phyloP scores from a whole-genome alignment of 768 basidiomycete species.

The Collybia sordida region DNA sequence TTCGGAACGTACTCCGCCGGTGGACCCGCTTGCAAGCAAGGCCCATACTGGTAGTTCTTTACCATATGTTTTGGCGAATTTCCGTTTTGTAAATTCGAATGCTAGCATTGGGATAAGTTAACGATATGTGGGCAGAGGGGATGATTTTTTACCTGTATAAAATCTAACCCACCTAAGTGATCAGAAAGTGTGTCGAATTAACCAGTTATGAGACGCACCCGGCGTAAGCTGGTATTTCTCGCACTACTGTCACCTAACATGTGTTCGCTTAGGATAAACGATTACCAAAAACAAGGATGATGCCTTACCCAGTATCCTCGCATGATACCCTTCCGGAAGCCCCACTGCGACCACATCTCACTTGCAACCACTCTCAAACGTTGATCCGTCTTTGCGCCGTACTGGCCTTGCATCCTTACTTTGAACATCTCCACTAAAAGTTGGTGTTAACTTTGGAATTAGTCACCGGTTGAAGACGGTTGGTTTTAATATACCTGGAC shows the following conservation, averaged over 20 bases:
- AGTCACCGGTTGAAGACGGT: background rate
- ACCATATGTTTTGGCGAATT: slow-evolving; percentile 65
- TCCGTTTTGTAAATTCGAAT: slow-evolving; percentile 88
- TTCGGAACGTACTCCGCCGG: slow-evolving; percentile 64
- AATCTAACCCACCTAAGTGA: slow-evolving; percentile 42
- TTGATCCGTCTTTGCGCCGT: slow-evolving; percentile 80
- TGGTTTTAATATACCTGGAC: slow-evolving; percentile 61
- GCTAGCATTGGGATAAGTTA: slow-evolving; percentile 35
- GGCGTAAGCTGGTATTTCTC: slow-evolving; percentile 97
- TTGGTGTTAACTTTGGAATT: background rate
- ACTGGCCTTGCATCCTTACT: slow-evolving; percentile 96
- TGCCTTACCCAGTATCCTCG: slow-evolving; percentile 88
- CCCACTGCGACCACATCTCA: slow-evolving; percentile 89
- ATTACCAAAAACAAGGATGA: background rate
- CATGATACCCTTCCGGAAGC: slow-evolving; percentile 89
- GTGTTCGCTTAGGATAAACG: background rate
- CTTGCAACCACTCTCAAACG: slow-evolving; percentile 64
- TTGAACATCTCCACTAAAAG: slow-evolving; percentile 93
- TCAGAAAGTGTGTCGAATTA: background rate
- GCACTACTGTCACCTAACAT: slow-evolving; percentile 76
- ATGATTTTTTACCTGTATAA: slow-evolving; percentile 51
- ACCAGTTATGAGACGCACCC: slow-evolving; percentile 49
- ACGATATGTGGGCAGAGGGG: background rate
- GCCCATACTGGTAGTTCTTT: slow-evolving; percentile 81
- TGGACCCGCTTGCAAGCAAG: slow-evolving; percentile 77